These are phyloP conservation scores for Fusarium sp. DNA, from an alignment of 2,329 filamentous ascomycete genomes.

Conservation along the genomic window DNA sequence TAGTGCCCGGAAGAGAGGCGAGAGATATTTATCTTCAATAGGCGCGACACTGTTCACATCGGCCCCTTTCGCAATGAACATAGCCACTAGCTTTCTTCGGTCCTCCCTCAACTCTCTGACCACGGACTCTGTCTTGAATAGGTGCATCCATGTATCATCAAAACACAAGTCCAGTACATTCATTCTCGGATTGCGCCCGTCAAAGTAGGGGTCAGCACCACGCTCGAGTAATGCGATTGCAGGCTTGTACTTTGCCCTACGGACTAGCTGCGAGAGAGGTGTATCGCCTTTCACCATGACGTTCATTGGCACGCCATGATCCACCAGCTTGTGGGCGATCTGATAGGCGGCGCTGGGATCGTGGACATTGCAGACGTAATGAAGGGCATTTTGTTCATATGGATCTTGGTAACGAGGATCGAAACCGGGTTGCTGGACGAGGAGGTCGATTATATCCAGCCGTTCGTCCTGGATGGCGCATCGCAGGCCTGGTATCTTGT, in stretches of 20 bases:
- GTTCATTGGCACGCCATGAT: conserved; percentile 2
- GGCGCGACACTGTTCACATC: background rate
- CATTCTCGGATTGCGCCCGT: background rate
- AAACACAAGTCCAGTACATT: conserved; percentile 2
- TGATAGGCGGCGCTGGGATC: background rate
- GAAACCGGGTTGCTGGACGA: background rate
- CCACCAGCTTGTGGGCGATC: conserved; percentile 2
- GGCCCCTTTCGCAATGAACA: conserved; percentile 1
- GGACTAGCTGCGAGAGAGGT: background rate
- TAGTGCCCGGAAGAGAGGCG: conserved; percentile 1
- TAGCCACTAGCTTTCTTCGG: background rate
- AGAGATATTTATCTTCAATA: background rate
- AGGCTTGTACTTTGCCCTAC: background rate
- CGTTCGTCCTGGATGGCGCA: background rate
- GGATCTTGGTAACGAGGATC: background rate
- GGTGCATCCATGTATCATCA: background rate
- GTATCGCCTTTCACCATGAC: background rate
- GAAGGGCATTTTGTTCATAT: background rate
- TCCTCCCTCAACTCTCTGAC: background rate
- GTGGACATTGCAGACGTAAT: background rate
- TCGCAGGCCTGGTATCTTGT: background rate
- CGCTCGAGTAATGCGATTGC: conserved; percentile 9
- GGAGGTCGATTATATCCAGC: background rate
- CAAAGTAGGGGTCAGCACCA: background rate
- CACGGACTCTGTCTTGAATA: background rate